Percentiles rank a stretch among this genome's conserved stretches.
phyloP scores from a whole-genome alignment of 2,329 filamentous ascomycete genomes.

The Fusarium solani-melongenae region DNA sequence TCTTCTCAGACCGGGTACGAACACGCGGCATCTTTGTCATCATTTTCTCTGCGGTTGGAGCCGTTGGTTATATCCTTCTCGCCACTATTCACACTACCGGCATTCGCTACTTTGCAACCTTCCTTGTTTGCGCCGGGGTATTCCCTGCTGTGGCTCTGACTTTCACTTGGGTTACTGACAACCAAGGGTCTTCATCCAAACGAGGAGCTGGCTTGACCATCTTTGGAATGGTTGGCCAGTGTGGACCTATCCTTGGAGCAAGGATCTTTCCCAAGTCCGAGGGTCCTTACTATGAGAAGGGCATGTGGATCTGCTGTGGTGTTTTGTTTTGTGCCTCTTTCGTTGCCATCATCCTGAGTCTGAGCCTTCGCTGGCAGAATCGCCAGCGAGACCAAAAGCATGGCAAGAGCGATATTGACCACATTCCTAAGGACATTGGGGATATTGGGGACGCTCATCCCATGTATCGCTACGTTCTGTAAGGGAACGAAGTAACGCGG shows the following conservation, averaged over 20 bases:
- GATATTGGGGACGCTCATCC: not conserved
- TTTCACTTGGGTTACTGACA: constrained; percentile 77
- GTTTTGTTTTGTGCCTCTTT: not conserved
- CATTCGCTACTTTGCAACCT: constrained; percentile 60
- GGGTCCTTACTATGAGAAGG: constrained; percentile 16
- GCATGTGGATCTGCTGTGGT: constrained; percentile 1
- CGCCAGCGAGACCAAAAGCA: constrained; percentile 3
- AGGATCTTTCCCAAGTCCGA: constrained; percentile 13
- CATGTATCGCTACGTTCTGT: not conserved
- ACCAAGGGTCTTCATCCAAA: constrained; percentile 74
- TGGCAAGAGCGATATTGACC: not conserved
- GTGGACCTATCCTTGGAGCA: constrained; percentile 20
- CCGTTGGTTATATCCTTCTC: not conserved
- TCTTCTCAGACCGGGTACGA: not conserved
- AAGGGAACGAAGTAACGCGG: not conserved
- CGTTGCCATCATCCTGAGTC: not conserved
- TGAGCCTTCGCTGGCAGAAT: constrained; percentile 23
- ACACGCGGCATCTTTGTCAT: not conserved
- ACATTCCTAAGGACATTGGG: not conserved
- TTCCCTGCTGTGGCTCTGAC: constrained; percentile 77
- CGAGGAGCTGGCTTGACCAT: constrained; percentile 70
- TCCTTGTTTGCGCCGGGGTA: constrained; percentile 57
- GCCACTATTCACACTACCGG: constrained; percentile 34
- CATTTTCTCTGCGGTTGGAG: not conserved
- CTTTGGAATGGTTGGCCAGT: constrained; percentile 36